Evolutionary conservation across 176 grass and related monocot species (phyloP).

Genomic region (Eremochloa ophiuroides): DNA sequence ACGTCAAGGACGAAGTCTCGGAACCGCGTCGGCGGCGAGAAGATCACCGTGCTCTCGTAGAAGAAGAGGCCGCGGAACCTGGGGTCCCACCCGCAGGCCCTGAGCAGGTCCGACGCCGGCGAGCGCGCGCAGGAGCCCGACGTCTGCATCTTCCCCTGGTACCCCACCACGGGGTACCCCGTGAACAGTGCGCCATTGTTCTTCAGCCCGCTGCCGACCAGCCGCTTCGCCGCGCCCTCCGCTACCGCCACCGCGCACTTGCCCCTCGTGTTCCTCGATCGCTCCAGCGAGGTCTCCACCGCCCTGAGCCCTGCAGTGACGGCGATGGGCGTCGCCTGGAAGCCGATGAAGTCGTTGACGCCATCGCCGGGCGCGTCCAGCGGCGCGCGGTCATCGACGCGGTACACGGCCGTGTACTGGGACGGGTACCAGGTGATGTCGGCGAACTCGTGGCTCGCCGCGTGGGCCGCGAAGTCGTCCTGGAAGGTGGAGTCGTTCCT

Average conservation of each 20-base stretch:
- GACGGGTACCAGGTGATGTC: conserved; percentile 90
- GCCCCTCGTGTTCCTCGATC: conserved; percentile 35
- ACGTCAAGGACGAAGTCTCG: conserved; percentile 61
- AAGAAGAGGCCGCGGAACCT: conserved; percentile 77
- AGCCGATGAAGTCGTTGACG: conserved; percentile 75
- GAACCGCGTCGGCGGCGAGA: conserved; percentile 53
- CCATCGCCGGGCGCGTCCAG: conserved; percentile 49
- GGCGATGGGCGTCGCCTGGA: conserved; percentile 39
- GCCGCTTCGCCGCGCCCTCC: conserved; percentile 53
- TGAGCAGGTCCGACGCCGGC: not conserved
- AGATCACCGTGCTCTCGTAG: conserved; percentile 79
- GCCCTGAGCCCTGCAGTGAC: conserved; percentile 31
- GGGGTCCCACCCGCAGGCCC: conserved; percentile 72
- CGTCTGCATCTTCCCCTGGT: conserved; percentile 74
- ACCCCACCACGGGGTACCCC: conserved; percentile 67
- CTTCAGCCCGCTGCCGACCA: conserved; percentile 55
- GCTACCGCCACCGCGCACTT: conserved; percentile 41
- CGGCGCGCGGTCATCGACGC: conserved; percentile 51
- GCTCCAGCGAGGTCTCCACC: conserved; percentile 47
- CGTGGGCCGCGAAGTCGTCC: conserved; percentile 58
- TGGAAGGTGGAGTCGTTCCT: conserved; percentile 45
- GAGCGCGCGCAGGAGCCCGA: conserved; percentile 68
- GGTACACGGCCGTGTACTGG: conserved; percentile 56
- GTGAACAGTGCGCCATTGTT: conserved; percentile 42
- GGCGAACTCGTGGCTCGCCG: conserved; percentile 61